Base-by-base conservation (phyloP, 2,329 filamentous ascomycete species). In the Arthrobotrys conoides region DNA sequence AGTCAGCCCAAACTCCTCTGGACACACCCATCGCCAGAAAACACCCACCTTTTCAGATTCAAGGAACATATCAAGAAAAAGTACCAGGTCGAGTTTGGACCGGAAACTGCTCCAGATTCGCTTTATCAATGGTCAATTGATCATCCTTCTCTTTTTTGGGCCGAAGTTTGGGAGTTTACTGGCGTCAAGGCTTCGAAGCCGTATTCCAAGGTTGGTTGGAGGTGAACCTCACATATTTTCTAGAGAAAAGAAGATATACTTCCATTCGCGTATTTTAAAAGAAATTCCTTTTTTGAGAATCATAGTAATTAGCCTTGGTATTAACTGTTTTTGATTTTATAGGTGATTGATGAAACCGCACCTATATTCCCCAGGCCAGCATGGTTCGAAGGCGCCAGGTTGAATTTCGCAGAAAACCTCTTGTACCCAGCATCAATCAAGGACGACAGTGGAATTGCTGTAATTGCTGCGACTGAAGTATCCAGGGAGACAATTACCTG, bases 341-440 rank as follows among this genome's bases (percentile, higher is more conserved):
- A 94, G 91, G 91, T 93, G 49, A 86, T 97, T 18, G 89, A 92
- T 24, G 83, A 88, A 48, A 85, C 89, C 69, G 88, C 90, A 5
- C 87, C 89, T 57, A 92, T 98, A 88, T 98, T 94, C 82, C 95
- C 95, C 24, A 90, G 93, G 24, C 94, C 95, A 6, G 87, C 90
- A 76, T 98, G 97, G 87, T 98, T 97, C 84, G 84, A 90, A 71
- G 91, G 91, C 9, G 89, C 92, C 14, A 90, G 87, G 73, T 87
- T 98, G 80, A 99, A 98, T 84, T 98, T 97, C 83, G 94, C 95
- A 27, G 93, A 98, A 86, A 99, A 99, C 84, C 87, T 98, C 68
- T 89, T 99, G 2, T 97, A 91, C 84, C 95, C 95, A 2, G 84
- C 86, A 1, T 87, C 87, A 63, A 82, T 85, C 14, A 84, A 90